Conservation (phyloP, 495 filamentous ascomycete genomes). For the Hyphodiscus hymeniophilus region DNA sequence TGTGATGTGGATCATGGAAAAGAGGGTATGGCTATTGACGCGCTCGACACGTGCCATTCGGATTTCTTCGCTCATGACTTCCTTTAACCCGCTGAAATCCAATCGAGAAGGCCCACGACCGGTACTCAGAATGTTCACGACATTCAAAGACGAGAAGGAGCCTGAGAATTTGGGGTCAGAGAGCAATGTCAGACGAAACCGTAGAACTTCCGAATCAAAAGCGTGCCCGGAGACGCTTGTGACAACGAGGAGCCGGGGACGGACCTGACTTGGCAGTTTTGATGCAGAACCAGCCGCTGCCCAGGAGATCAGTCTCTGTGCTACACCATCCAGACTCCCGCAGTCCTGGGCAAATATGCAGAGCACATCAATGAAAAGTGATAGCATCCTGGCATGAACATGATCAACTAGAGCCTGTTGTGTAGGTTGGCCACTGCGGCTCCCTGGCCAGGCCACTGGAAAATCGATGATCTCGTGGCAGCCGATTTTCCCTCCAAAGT, state of each 20-base stretch:
- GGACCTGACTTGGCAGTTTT: background rate
- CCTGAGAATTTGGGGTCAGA: background rate
- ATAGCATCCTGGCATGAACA: background rate
- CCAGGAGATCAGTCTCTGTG: background rate
- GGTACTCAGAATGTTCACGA: constrained; percentile 8
- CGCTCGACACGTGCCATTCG: constrained; percentile 1
- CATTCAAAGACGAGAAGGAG: constrained; percentile 12
- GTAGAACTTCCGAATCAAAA: background rate
- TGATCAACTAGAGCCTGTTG: background rate
- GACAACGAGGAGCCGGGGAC: background rate
- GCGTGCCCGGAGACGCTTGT: background rate
- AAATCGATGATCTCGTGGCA: background rate
- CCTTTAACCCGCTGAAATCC: constrained; percentile 4
- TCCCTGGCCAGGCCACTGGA: background rate
- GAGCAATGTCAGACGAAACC: background rate
- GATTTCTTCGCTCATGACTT: constrained; percentile 5
- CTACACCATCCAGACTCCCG: background rate
- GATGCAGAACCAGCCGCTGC: background rate
- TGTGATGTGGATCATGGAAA: constrained; percentile 8
- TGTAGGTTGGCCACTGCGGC: background rate
- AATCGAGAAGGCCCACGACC: background rate
- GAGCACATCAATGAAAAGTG: background rate
- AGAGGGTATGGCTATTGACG: constrained; percentile 8
- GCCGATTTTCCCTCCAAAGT: background rate
- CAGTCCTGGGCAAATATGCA: constrained; percentile 2